A percentile compares a stretch with the other conserved stretches of the same genome.
These are phyloP conservation scores for Boletus mariae DNA, from an alignment of 1,284 basidiomycete species.

Conservation along the genomic window DNA sequence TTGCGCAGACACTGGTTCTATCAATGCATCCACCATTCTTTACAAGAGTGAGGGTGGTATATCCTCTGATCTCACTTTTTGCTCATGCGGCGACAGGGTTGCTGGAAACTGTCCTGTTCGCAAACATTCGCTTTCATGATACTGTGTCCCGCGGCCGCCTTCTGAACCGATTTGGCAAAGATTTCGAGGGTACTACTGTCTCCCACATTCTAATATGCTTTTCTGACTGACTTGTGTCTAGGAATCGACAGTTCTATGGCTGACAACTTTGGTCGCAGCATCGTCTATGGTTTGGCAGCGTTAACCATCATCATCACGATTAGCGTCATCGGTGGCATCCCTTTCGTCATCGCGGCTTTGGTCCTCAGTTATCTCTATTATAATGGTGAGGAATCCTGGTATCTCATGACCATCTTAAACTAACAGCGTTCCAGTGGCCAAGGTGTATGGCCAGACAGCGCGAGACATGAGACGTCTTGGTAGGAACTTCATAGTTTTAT, in stretches of 20 bases:
- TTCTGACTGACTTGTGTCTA: slow-evolving; percentile 24
- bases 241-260: slow-evolving; percentile 83
- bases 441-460: slow-evolving; percentile 80
- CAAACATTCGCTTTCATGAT: slow-evolving; percentile 91
- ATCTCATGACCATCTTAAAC: neutral
- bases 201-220: neutral
- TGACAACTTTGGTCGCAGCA: slow-evolving; percentile 81
- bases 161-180: slow-evolving; percentile 89
- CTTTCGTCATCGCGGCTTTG: slow-evolving; percentile 63
- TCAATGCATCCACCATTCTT: slow-evolving; percentile 65
- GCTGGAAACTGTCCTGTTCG: slow-evolving; percentile 83
- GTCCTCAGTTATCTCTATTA: slow-evolving; percentile 67
- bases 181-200: slow-evolving; percentile 74
- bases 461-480: slow-evolving; percentile 86
- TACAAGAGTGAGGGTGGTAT: slow-evolving; percentile 57
- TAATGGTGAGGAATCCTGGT: slow-evolving; percentile 49
- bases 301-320: slow-evolving; percentile 75
- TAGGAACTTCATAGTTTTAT: slow-evolving; percentile 32
- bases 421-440: slow-evolving; percentile 36
- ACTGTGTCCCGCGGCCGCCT: slow-evolving; percentile 85
- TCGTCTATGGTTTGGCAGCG: slow-evolving; percentile 56
- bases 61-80: neutral
- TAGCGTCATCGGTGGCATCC: slow-evolving; percentile 74
- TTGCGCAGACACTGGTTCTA: slow-evolving; percentile 57
- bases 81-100: slow-evolving; percentile 45